Conservation (phyloP, 1,284 basidiomycete genomes). For the Puccinia sorghi region DNA sequence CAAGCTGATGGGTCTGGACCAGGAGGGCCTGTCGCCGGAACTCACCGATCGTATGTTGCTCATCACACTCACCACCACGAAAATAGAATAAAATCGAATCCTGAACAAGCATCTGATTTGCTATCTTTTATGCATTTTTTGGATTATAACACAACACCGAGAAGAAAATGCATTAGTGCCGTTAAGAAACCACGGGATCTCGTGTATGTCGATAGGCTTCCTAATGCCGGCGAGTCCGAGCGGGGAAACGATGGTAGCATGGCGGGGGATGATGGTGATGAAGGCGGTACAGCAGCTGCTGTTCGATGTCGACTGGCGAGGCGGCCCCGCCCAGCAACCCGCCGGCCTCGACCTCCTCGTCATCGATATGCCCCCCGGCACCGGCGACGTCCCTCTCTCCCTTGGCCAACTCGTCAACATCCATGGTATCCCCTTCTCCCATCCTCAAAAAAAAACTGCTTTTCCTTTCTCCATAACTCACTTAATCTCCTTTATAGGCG, state of each 20-base stretch:
- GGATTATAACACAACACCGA: not conserved
- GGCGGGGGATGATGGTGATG: constrained; percentile 98
- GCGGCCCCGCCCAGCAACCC: constrained; percentile 51
- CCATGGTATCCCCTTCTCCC: constrained; percentile 66
- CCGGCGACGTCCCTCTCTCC: constrained; percentile 91
- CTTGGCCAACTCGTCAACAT: constrained; percentile 86
- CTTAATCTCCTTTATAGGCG: constrained; percentile 63
- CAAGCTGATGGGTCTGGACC: constrained; percentile 84
- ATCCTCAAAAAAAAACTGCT: not conserved
- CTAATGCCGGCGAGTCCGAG: constrained; percentile 61
- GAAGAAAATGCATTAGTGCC: constrained; percentile 69
- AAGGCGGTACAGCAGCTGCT: constrained; percentile 95
- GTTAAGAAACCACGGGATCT: constrained; percentile 81
- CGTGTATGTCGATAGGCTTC: constrained; percentile 97
- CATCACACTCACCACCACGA: too few relatives aligned
- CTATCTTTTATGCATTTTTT: too few relatives aligned
- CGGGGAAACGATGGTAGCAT: constrained; percentile 79
- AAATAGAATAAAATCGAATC: too few relatives aligned
- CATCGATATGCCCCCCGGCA: constrained; percentile 96
- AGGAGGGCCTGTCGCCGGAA: constrained; percentile 72
- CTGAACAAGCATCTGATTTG: too few relatives aligned
- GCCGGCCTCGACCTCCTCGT: constrained; percentile 77
- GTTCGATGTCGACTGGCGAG: constrained; percentile 91
- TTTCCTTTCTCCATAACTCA: not conserved
- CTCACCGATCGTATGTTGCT: constrained; percentile 63